Base-by-base conservation (phyloP, 257 asterid genomes). In the Nicotiana obtusifolia region DNA sequence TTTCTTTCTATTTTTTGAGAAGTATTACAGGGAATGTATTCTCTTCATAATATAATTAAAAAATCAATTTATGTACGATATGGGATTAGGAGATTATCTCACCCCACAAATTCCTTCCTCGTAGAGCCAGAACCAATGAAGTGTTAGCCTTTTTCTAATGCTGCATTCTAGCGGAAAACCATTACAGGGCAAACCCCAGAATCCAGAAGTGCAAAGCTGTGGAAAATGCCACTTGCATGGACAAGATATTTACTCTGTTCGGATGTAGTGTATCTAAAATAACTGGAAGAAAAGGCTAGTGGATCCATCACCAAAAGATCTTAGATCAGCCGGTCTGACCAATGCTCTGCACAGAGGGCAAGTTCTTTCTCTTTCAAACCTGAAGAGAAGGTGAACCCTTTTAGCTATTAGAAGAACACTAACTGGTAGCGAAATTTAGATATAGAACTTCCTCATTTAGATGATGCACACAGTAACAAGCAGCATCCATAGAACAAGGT, bases 351-450 rank as follows among this genome's bases (percentile, higher is more conserved):
- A 89, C 83, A 89, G 75, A 17, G 91, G 92, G 86, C 91, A 89
- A 24, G 92, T 89, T 78, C 92, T 86, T 73, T 89, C 91, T 65
- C 91, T 71, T 60, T 89, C 91, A 24, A 89, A 88, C 92, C 91
- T 89, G 87, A 81, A 14, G 24, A 75, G 9, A 49, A 75, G 44
- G 9, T 24, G 24, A 75, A 73, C 22, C 1, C 2, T 17, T 44
- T 47, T 8, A 73, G 79, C 26, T 22, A 73, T 73, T 13, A 7
- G 37, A 22, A 11, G 78, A 35, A 22, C 78, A 71, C 14, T 1
- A 22, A 47, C 22, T 22, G 61, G 37, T 7, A 15, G 79, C 61
- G 24, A 75, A 7, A 14, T 73, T 0, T 24, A 15, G 61, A 24
- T 73, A 14, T 4, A 73, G 14, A 31, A 14, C 20, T 71, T 44